Evolutionary conservation across 805 yeast genomes (phyloP), one percentile per base, ranked within the genome.

Genomic region (Candida piceae): DNA sequence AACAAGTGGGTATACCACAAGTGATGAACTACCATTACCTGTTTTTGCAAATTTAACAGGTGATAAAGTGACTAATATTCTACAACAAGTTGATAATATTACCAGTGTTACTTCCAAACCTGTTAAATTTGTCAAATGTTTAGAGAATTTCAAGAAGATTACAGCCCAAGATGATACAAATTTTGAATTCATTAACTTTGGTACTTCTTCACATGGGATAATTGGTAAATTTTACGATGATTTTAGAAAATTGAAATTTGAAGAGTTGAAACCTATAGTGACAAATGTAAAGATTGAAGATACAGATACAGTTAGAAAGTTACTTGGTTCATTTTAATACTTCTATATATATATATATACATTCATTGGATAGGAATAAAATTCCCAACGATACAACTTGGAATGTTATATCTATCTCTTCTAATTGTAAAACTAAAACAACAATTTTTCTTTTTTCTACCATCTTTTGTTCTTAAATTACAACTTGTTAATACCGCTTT

Each of bases 401-500:
- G 97, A 40, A 90, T 90, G 52, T 90, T 90, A 58, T 90, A 90
- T 42, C 94, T 63, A 57, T 90, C 97, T 45, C 97, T 72, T 52
- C 96, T 67, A 16, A 90, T 87, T 0, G 97, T 90, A 59, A 90
- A 90, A 53, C 95, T 84, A 58, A 90, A 90, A 59, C 97, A 89
- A 55, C 97, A 90, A 41, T 86, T 78, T 48, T 84, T 78, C 42
- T 87, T 71, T 46, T 78, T 78, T 37, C 84, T 67, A 0, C 95
- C 95, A 51, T 86, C 95, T 48, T 78, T 77, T 1, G 94, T 80
- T 50, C 94, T 68, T 42, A 90, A 66, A 49, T 83, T 86, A 63
- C 97, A 90, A 58, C 95, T 83, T 1, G 96, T 89, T 49, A 90
- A 63, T 4, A 90, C 96, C 0, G 97, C 96, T 55, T 90, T 90